Conservation (phyloP, 208 protist genomes). For the Acanthamoeba healyi region DNA sequence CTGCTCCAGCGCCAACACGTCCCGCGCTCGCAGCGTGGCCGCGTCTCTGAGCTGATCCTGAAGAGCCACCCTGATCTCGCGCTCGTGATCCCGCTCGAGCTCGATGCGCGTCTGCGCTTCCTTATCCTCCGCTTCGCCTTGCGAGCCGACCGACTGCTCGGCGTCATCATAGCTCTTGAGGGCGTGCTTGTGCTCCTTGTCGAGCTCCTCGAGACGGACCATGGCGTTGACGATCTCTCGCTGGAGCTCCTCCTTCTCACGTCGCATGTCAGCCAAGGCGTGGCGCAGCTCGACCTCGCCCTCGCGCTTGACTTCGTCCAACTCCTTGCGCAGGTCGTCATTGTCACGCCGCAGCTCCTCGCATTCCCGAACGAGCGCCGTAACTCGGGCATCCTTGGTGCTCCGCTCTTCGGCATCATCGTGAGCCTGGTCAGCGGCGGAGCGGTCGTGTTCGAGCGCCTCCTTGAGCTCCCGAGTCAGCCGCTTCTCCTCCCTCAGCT, state of each 20-base stretch:
- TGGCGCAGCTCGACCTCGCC: neutral
- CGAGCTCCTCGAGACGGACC: slow-evolving; percentile 1
- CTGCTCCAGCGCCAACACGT: neutral
- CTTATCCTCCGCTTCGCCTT: neutral
- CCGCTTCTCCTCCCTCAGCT: neutral
- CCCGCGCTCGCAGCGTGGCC: neutral
- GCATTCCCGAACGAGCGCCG: neutral
- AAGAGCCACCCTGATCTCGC: neutral
- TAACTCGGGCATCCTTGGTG: neutral
- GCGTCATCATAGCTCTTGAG: too few species aligned
- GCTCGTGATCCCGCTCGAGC: neutral
- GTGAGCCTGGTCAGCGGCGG: neutral
- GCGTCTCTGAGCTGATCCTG: neutral
- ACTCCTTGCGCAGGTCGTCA: neutral
- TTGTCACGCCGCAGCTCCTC: slow-evolving; percentile 28
- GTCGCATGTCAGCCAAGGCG: neutral
- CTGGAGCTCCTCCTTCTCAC: neutral
- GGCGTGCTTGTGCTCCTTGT: neutral
- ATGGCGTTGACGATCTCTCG: slow-evolving; percentile 15
- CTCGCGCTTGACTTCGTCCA: slow-evolving; percentile 36
- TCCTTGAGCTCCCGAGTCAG: neutral
- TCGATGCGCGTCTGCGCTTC: too few species aligned
- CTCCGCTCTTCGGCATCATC: neutral
- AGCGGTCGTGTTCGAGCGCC: neutral
- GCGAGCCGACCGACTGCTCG: neutral